Conservation (phyloP, 106 monocot genomes). For the Agapanthus africanus region DNA sequence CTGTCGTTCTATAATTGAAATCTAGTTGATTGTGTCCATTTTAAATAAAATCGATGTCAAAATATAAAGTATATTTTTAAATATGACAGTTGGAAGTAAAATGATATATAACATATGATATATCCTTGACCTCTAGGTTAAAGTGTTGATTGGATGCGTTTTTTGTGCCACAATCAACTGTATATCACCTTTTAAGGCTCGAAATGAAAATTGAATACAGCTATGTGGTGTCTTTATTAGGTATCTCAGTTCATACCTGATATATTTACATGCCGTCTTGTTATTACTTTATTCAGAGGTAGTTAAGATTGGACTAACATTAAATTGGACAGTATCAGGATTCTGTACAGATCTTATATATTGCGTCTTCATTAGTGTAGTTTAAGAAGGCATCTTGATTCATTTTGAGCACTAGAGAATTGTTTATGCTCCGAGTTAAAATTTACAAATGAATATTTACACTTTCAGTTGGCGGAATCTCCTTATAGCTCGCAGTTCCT, state of each 20-base stretch:
- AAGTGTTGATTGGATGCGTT: background rate
- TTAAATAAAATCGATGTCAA: background rate
- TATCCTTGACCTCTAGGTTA: background rate
- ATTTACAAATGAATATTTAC: too few relatives aligned
- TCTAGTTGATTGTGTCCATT: background rate
- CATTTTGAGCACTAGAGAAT: background rate
- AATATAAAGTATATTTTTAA: background rate
- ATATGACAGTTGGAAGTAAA: background rate
- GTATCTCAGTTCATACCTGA: too few relatives aligned
- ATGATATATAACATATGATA: background rate
- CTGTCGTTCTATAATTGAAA: background rate
- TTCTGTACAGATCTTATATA: background rate
- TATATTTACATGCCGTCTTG: too few relatives aligned
- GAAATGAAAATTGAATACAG: too few relatives aligned
- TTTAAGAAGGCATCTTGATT: background rate
- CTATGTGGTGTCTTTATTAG: too few relatives aligned
- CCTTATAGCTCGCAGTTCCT: constrained; percentile 59
- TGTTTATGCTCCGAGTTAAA: background rate
- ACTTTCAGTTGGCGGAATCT: constrained; percentile 67
- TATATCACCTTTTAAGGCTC: too few relatives aligned
- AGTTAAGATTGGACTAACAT: too few relatives aligned
- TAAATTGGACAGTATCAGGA: too few relatives aligned
- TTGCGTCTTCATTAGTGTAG: background rate
- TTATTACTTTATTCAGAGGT: too few relatives aligned
- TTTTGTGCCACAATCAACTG: background rate